Evolutionary conservation across 805 yeast genomes (phyloP).

Genomic region (Yamadazyma olivae): DNA sequence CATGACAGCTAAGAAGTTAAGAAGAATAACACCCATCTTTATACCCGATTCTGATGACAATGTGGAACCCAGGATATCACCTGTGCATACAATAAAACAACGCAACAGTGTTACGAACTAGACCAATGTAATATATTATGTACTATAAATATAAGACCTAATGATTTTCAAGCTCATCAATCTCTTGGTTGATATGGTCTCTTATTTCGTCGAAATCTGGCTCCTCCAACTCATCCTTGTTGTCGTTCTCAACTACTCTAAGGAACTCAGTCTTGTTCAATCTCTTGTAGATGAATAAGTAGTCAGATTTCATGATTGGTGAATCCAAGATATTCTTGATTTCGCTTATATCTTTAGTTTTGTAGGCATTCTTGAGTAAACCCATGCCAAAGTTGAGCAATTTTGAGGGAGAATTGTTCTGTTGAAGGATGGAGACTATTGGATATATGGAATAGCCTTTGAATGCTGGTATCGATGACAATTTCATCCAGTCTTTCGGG

Average conservation of each 20-base stretch:
- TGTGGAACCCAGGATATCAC: conserved; percentile 27
- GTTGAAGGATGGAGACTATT: conserved; percentile 9
- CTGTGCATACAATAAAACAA: conserved; percentile 26
- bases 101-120: conserved; percentile 10
- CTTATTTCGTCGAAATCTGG: conserved; percentile 14
- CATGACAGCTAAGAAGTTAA: conserved; percentile 33
- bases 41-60: conserved; percentile 28
- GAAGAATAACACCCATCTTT: conserved; percentile 34
- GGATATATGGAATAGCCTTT: conserved; percentile 18
- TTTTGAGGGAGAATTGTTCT: conserved; percentile 5
- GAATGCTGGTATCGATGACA: conserved; percentile 21
- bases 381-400: background rate
- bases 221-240: conserved; percentile 4
- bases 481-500: conserved; percentile 19
- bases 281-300: conserved; percentile 28
- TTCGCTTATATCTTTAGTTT: conserved; percentile 4
- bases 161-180: conserved; percentile 16
- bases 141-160: background rate
- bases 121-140: background rate
- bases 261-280: conserved; percentile 7
- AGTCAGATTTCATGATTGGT: conserved; percentile 18
- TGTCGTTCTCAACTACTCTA: conserved; percentile 3
- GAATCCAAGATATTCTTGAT: conserved; percentile 15
- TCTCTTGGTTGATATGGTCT: conserved; percentile 20
- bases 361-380: conserved; percentile 1